phyloP scores from a whole-genome alignment of 257 asterid genomes.

The Misopates orontium region DNA sequence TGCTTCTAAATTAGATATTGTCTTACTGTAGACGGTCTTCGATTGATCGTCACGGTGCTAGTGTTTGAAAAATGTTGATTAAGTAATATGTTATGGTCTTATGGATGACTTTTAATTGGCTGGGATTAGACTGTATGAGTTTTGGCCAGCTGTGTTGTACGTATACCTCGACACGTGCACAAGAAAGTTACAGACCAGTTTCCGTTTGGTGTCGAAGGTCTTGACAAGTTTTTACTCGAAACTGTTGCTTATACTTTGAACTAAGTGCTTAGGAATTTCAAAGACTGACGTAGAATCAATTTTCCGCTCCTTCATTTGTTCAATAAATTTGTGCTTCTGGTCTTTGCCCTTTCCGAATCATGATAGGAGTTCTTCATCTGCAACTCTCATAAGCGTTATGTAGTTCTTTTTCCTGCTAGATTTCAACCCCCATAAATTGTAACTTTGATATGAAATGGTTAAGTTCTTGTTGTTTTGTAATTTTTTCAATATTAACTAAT shows the following conservation, averaged over 20 bases:
- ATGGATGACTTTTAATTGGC: background rate
- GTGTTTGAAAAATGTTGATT: background rate
- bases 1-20: background rate
- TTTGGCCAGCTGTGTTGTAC: background rate
- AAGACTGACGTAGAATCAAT: no score
- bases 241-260: no score
- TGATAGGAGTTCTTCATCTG: background rate
- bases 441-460: background rate
- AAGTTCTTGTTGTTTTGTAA: background rate
- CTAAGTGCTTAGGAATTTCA: no score
- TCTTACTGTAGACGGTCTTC: background rate
- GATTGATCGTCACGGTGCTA: background rate
- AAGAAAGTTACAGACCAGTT: no score
- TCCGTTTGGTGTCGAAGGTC: no score
- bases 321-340: no score
- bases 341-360: no score
- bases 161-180: background rate
- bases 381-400: background rate
- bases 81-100: background rate
- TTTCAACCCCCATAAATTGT: background rate
- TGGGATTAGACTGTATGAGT: background rate
- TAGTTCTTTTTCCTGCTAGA: background rate
- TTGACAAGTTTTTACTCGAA: no score
- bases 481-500: no score
- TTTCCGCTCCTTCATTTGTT: no score